Evolutionary conservation across 2,329 filamentous ascomycete genomes (phyloP), one percentile per base, ranked within the genome.

Genomic region (Fusarium cicatricum): DNA sequence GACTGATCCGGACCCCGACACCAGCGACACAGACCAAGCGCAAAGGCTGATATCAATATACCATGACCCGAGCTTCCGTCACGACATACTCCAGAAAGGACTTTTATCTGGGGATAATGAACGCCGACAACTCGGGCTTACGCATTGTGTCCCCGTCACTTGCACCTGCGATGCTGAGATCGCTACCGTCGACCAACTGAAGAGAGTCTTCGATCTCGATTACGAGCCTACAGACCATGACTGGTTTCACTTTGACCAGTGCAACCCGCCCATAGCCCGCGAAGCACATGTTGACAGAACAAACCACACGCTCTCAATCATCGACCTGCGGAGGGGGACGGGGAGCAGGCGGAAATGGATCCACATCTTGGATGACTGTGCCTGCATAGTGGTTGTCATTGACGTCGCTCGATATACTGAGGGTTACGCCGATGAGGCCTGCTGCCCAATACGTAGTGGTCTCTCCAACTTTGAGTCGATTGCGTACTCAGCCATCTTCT

Each of bases 161-260:
- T 51, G 48, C 40, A 29, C 23, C 11, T 44, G 40, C 21, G 23
- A n/a, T 4, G 16, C 39, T 11, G 40, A 51, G n/a, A 14, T 21
- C 2, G 23, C 14, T 8, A 43, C 17, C 32, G 26, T 38, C 5
- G 11, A 5, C 10, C 48, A 44, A 12, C 7, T 44, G 4, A n/a
- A 51, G 29, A 36, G 48, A 19, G 33, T 51, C 4, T 51, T 44
- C 17, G 32, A 31, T 4, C 15, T 11, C 12, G 32, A 21, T 11
- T 51, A 51, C 15, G 15, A 34, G 12, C 38, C 39, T 16, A 43
- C 47, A 21, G 39, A 43, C 11, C 47, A 51, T 12, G 48, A 51
- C 33, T 51, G 48, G 48, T 38, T 51, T 26, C 48, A 51, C 40
- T 45, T 51, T 11, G 48, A 38, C 17, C 26, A 19, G 16, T 32